Conservation (phyloP, 768 basidiomycete species). For the Coprinopsis sp. region DNA sequence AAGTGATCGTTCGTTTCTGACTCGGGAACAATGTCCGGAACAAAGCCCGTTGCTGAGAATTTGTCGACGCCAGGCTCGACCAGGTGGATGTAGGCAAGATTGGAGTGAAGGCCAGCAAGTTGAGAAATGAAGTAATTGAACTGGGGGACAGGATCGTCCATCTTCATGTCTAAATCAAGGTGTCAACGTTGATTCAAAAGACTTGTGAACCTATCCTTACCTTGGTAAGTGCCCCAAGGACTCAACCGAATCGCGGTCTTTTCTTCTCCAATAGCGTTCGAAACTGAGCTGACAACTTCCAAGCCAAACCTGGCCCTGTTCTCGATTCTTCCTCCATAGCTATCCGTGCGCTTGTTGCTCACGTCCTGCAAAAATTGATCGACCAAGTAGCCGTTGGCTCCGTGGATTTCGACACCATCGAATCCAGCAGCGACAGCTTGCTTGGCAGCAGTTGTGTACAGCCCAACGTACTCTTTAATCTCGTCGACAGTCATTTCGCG, state of each 20-base stretch:
- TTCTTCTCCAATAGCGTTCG: constrained; percentile 47
- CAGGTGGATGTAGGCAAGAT: constrained; percentile 50
- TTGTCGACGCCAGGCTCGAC: constrained; percentile 27
- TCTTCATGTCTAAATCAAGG: constrained; percentile 38
- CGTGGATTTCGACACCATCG: constrained; percentile 49
- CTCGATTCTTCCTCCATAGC: constrained; percentile 65
- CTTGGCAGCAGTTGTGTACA: constrained; percentile 48
- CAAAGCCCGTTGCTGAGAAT: not conserved
- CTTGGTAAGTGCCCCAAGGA: constrained; percentile 46
- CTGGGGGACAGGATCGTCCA: constrained; percentile 50
- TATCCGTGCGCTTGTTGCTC: constrained; percentile 57
- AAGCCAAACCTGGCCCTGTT: constrained; percentile 53
- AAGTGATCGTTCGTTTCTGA: constrained; percentile 39
- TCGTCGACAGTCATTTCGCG: constrained; percentile 40
- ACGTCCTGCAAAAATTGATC: constrained; percentile 56
- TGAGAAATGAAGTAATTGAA: constrained; percentile 45
- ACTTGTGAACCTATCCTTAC: constrained; percentile 20
- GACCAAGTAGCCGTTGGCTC: constrained; percentile 40
- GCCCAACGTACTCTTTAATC: constrained; percentile 41
- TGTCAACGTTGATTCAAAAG: constrained; percentile 8
- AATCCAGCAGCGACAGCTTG: constrained; percentile 60
- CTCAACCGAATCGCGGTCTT: constrained; percentile 53
- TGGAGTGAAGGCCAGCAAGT: constrained; percentile 35
- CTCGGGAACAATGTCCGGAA: constrained; percentile 8
- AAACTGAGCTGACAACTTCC: constrained; percentile 50